Evolutionary conservation across 2,329 filamentous ascomycete species (phyloP), one percentile per base, ranked within the genome.

Genomic region (Fusarium sp.): DNA sequence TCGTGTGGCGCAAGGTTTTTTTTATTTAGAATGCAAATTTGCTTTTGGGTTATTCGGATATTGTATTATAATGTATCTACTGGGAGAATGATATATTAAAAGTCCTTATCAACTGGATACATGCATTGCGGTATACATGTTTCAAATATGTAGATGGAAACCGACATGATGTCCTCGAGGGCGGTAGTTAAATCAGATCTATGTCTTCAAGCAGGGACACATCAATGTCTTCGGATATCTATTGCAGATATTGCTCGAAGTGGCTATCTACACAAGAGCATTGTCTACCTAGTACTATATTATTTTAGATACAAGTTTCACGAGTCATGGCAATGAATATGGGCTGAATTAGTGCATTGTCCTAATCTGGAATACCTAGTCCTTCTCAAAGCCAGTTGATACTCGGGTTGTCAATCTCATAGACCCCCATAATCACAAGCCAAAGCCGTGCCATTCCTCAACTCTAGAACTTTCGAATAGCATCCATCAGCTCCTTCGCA

Each of bases 391-490:
- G 18, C 2, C 48, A 32, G 10, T 32, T 5, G 27, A 32, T 14
- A 52, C 18, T 4, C 5, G 48, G 16, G 18, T 20, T 13, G 3
- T 52, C 48, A 32, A 32, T 52, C 48, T 52, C 48, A 10, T n/a
- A 11, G 20, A 20, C 25, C 10, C 23, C 48, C 45, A 50, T 30
- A 6, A 27, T 11, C 6, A 7, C 5, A 50, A 56, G 20, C 11
- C 3, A 30, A 30, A 9, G 6, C 11, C 14, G 16, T 41, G 10
- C 35, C 30, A 16, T 20, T 16, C 16, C 10, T 27, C 9, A 20
- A 3, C 23, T n/a, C 37, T 61, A 78, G 2, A 78, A 27, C 48
- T 61, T 67, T 30, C 58, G 69, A 13, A 81, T 60, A 25, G 57
- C 9, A 63, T 16, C 54, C 30, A 77, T 57, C 54, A 82, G 57